A percentile compares a stretch with the other conserved stretches of the same genome.
These are phyloP conservation scores for Lipomyces yamadae DNA, from an alignment of 805 yeast genomes.

Conservation along the genomic window DNA sequence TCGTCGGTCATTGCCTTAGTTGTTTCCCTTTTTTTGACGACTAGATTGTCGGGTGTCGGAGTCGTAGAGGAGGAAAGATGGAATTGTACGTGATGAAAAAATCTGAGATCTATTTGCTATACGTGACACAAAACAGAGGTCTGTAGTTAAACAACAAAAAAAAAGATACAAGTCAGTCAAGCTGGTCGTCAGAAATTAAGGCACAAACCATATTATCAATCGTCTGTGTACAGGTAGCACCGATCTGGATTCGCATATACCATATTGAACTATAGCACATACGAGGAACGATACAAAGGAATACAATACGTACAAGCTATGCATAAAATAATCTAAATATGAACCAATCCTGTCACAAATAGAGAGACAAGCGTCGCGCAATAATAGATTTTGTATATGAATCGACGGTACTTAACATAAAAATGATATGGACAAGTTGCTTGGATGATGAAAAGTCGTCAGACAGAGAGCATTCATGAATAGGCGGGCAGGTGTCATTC, in stretches of 20 bases:
- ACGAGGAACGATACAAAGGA: background rate
- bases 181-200: background rate
- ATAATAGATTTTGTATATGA: background rate
- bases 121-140: slow-evolving; percentile 2
- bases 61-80: background rate
- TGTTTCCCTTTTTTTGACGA: background rate
- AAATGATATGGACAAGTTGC: background rate
- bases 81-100: background rate
- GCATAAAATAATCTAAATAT: background rate
- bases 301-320: slow-evolving; percentile 2
- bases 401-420: background rate
- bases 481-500: too few relatives aligned
- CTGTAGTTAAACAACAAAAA: slow-evolving; percentile 1
- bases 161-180: background rate
- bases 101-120: slow-evolving; percentile 3
- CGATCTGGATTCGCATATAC: background rate
- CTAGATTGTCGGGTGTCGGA: slow-evolving; percentile 1
- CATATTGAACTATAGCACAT: background rate
- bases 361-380: slow-evolving; percentile 2
- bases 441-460: background rate
- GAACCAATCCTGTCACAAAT: slow-evolving; percentile 2
- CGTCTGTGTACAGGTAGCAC: background rate
- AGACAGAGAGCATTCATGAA: background rate
- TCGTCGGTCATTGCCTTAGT: slow-evolving; percentile 33
- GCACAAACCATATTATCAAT: slow-evolving; percentile 1